Evolutionary conservation across 768 basidiomycete species (phyloP).

Genomic region (Dioszegia hungarica): DNA sequence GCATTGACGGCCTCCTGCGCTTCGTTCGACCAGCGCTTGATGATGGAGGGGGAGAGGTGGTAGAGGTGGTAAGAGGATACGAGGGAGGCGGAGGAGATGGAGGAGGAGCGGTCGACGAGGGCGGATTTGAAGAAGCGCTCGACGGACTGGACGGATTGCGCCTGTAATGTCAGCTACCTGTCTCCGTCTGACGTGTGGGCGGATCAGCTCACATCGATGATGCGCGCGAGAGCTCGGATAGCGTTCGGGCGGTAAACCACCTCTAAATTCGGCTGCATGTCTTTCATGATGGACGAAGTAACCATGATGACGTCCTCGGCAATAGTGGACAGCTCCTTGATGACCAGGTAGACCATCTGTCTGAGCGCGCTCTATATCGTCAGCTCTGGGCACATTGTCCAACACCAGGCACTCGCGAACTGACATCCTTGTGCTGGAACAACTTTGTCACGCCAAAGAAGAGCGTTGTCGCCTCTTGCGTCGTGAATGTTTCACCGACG

Average conservation of each 20-base stretch:
- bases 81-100: constrained; percentile 91
- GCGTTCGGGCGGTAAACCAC: constrained; percentile 98
- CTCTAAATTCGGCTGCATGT: constrained; percentile 98
- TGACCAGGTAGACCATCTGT: constrained; percentile 96
- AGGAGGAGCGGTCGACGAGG: constrained; percentile 92
- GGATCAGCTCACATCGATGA: constrained; percentile 75
- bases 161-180: constrained; percentile 12
- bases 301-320: constrained; percentile 99
- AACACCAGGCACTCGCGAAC: no score
- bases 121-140: constrained; percentile 99
- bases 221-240: constrained; percentile 89
- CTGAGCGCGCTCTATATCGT: constrained; percentile 60
- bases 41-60: constrained; percentile 87
- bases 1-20: constrained; percentile 92
- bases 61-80: constrained; percentile 96
- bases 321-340: constrained; percentile 92
- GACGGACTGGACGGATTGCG: constrained; percentile 69
- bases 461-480: constrained; percentile 92
- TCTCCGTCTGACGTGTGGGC: not conserved
- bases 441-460: constrained; percentile 99
- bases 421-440: constrained; percentile 98
- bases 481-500: constrained; percentile 87
- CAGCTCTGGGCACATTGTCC: no score
- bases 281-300: constrained; percentile 98
- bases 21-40: constrained; percentile 99